Evolutionary conservation across 495 filamentous ascomycete genomes (phyloP), one percentile per base, ranked within the genome.

Genomic region (Tuber borchii): DNA sequence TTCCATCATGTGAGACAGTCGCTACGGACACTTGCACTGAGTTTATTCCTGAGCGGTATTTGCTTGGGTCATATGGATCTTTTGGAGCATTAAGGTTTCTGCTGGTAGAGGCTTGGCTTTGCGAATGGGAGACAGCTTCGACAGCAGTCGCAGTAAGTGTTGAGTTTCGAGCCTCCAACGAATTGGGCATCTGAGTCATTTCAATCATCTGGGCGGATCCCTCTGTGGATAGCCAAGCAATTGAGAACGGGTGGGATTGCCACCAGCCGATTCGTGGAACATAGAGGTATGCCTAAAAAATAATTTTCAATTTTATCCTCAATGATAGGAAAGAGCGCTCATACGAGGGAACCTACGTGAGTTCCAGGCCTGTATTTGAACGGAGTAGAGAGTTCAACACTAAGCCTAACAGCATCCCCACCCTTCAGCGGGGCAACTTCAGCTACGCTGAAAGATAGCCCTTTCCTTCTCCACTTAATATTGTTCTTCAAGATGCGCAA

Each of bases 161-260:
- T 48, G 71, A 22, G 31, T 44, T 73, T 51, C 9, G 46, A 45
- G 22, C 10, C 51, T 71, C 74, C 70, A 74, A 61, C 31, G 8
- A 12, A 44, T 71, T 48, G 39, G 68, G 74, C 22, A 19, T 43
- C 42, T 39, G 71, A 9, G 76, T 68, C 40, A 56, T 16, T 69
- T 68, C 75, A 77, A 46, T 40, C 22, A 44, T 43, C 37, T 77
- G 48, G 9, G 22, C 22, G 12, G 26, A 34, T 40, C 74, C 70
- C 46, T 77, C 75, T 19, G 71, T 76, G 42, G 81, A 79, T 40
- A 89, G 89, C 94, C 95, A 98, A 74, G 92, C 94, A 71, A 98
- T 87, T 42, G 94, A 95, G 85, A 99, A 98, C 5, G 95, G 95
- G 83, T 99, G 95, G 65, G 89, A 93, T 77, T 93, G 93, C 92